Base-by-base conservation (phyloP, 176 grass and related monocot genomes). In the Lolium rigidum region DNA sequence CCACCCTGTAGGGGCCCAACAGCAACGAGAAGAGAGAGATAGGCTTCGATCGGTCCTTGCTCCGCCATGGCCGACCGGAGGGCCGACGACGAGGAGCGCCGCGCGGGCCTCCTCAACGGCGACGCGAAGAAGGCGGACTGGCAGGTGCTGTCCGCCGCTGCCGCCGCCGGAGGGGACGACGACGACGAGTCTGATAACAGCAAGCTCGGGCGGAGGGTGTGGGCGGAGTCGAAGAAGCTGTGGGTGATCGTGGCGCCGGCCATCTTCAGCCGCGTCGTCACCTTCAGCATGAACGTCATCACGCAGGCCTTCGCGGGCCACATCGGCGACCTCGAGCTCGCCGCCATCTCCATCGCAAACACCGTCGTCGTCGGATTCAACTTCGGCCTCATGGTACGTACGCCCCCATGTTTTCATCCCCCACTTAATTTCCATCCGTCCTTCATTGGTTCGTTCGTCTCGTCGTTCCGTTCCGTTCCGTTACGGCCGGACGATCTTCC, bases 231-330 rank as follows among this genome's bases (percentile, higher is more conserved):
- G 4, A 94, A 63, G 92, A 92, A 92, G 84, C 86, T 98, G 16
- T 98, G 97, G 94, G 76, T 72, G 44, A 95, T 98, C 64, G 97
- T 98, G 52, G 97, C 75, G 47, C 97, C 97, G 17, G 97, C 97
- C 78, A 98, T 98, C 41, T 92, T 98, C 83, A 94, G 91, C 86
- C 91, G 97, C 37, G 90, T 98, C 63, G 97, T 94, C 61, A 90
- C 74, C 54, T 98, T 86, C 92, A 94, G 92, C 91, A 94, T 95
- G 92, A 98, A 98, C 86, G 83, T 98, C 64, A 95, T 98, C 88
- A 95, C 94, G 6, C 97, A 98, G 83, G 97, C 97, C 77, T 98
- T 98, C 82, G 97, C 97, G 2, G 97, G 97, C 1, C 97, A 98
- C 81, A 83, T 98, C 86, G 97, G 97, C 56, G 94, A 98, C 78